Evolutionary conservation across 495 filamentous ascomycete genomes (phyloP).

Genomic region (Achaetomiella virescens): DNA sequence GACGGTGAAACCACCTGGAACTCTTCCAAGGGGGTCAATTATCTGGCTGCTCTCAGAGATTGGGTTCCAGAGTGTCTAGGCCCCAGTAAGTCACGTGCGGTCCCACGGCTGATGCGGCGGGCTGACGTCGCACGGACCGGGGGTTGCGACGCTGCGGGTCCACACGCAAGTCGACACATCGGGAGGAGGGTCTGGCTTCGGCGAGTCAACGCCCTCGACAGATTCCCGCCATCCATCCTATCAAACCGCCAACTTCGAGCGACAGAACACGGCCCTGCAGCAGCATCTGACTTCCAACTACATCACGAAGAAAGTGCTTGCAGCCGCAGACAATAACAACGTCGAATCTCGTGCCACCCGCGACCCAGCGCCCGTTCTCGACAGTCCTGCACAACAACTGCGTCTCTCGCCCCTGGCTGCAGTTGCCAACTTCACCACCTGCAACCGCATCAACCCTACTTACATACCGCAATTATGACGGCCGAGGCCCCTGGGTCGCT

Average conservation of each 20-base stretch:
- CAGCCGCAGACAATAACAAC: no score
- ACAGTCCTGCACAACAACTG: neutral
- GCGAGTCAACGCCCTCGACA: constrained; percentile 15
- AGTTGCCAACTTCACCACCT: neutral
- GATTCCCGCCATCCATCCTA: constrained; percentile 10
- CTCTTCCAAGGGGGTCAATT: no score
- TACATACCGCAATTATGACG: constrained; percentile 22
- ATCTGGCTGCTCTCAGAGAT: neutral
- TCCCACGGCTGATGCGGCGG: neutral
- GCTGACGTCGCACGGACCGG: neutral
- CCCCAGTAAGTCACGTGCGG: neutral
- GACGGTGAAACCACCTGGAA: no score
- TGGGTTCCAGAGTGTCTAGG: neutral
- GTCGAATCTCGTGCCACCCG: neutral
- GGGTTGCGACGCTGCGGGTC: constrained; percentile 7
- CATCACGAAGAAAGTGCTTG: no score
- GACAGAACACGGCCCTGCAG: no score
- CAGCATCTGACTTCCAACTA: no score
- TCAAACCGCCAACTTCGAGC: neutral
- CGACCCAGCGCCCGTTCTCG: neutral
- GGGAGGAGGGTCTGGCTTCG: constrained; percentile 5
- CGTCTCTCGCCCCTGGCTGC: constrained; percentile 1
- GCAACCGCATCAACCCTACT: constrained; percentile 5
- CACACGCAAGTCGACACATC: constrained; percentile 6
- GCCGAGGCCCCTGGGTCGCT: constrained; percentile 29